Conservation (phyloP, 306 rosid species). For the Dryas alaskensis region DNA sequence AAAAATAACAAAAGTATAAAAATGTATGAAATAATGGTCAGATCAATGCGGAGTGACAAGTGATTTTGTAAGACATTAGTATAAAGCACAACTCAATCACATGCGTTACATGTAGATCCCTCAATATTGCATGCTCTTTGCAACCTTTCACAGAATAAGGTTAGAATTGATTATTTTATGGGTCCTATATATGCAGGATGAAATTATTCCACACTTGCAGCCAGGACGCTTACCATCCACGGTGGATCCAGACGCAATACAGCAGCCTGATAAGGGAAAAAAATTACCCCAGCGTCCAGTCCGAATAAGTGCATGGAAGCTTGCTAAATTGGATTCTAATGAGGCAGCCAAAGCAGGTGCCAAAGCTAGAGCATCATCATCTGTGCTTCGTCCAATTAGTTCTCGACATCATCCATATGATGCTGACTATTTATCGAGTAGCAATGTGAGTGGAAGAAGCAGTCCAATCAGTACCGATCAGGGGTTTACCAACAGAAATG, state of each 20-base stretch:
- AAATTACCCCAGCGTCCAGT: slow-evolving; percentile 52
- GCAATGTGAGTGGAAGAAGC: slow-evolving; percentile 78
- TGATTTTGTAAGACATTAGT: neutral
- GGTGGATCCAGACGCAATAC: slow-evolving; percentile 75
- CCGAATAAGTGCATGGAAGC: slow-evolving; percentile 82
- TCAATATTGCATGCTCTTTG: neutral
- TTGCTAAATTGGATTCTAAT: slow-evolving; percentile 73
- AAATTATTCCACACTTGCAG: slow-evolving; percentile 81
- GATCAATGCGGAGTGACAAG: neutral
- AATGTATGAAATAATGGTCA: too few species aligned
- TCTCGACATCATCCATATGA: slow-evolving; percentile 55
- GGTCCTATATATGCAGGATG: slow-evolving; percentile 53
- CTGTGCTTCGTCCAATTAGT: slow-evolving; percentile 70
- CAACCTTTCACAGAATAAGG: neutral
- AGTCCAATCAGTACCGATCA: slow-evolving; percentile 60
- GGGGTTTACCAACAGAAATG: slow-evolving; percentile 50
- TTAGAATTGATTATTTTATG: slow-evolving; percentile 16
- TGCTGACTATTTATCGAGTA: slow-evolving; percentile 55
- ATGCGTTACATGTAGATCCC: neutral
- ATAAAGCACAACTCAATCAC: neutral
- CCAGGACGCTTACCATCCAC: slow-evolving; percentile 82
- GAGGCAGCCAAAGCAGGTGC: slow-evolving; percentile 74
- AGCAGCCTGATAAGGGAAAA: slow-evolving; percentile 54
- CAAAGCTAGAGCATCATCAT: slow-evolving; percentile 89
- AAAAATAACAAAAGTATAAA: too few species aligned